Evolutionary conservation across 805 yeast species (phyloP).

Genomic region (Candida fluviatilis): DNA sequence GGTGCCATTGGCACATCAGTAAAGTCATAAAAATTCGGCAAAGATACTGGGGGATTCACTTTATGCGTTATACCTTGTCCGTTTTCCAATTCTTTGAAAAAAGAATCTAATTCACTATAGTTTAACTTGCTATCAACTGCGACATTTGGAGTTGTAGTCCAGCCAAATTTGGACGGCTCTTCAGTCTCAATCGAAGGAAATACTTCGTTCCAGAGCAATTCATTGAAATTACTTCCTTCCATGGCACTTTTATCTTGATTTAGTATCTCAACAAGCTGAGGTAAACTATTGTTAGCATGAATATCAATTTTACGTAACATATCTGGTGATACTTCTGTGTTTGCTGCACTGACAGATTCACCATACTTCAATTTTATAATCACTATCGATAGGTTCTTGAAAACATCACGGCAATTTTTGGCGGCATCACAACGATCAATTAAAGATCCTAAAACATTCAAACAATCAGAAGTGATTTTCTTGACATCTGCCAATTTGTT

Average conservation of each 20-base stretch:
- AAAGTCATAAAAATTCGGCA: constrained; percentile 4
- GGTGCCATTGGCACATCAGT: not conserved
- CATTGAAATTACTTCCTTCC: constrained; percentile 1
- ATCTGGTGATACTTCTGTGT: constrained; percentile 18
- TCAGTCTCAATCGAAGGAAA: not conserved
- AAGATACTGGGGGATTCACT: constrained; percentile 11
- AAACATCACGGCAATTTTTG: constrained; percentile 61
- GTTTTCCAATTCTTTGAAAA: constrained; percentile 46
- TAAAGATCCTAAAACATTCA: constrained; percentile 56
- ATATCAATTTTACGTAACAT: constrained; percentile 21
- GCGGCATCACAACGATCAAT: constrained; percentile 79
- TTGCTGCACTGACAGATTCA: constrained; percentile 16
- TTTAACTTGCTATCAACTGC: not conserved
- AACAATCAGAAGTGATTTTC: constrained; percentile 50
- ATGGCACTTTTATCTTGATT: constrained; percentile 9
- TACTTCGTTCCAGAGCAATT: constrained; percentile 6
- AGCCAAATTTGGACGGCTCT: constrained; percentile 20
- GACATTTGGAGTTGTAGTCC: constrained; percentile 26
- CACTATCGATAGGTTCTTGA: constrained; percentile 68
- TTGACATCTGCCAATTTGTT: constrained; percentile 42
- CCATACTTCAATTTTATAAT: constrained; percentile 56
- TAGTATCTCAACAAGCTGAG: constrained; percentile 32
- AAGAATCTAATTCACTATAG: constrained; percentile 31
- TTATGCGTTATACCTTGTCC: constrained; percentile 12
- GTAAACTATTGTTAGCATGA: constrained; percentile 35